Base-by-base conservation (phyloP, 1,139 yeast species). In the Suhomyces ambrosiae region DNA sequence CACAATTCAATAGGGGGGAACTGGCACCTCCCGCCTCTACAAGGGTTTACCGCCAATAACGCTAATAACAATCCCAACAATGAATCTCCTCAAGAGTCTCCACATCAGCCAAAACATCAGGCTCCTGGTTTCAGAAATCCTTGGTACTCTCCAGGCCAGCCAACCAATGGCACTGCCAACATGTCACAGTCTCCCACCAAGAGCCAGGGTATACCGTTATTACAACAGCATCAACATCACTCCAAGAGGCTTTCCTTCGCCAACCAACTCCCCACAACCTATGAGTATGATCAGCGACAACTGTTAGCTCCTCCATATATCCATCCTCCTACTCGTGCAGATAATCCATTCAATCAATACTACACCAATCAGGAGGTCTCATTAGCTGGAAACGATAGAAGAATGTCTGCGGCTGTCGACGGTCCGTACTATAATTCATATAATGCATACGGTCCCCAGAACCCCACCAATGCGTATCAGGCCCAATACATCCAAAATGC, bases 201-300 rank as follows among this genome's bases (percentile, higher is more conserved):
- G 30, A 38, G 40, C 21, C 35, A 33, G 23, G 32, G 40, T 1
- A 30, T 37, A 14, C 43, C 33, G 32, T 32, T 30, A 11, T 42
- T 38, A 36, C 49, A 35, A 25, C 42, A 38, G 26, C 40, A 37
- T 8, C 58, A 59, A 34, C 68, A 58, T 39, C 64, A 70, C 74
- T 1, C 79, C 76, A 18, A 59, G 50, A 66, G 69, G 48, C 68
- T 49, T 57, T 65, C 61, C 40, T 71, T 68, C 44, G 68, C 75
- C 11, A 70, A 68, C 48, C 74, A 69, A 42, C 58, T 76, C 13
- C 80, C 81, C 19, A 69, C 75, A 3, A 77, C 82, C 1, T 76
- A 73, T 49, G 82, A 77, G 52, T 54, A 67, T 38, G 69, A 61
- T 16, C 49, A 43, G 21, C 47, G 44, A 30, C 43, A 35, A 11